phyloP scores from a whole-genome alignment of 805 yeast species.

The Yamadazyma sp. region DNA sequence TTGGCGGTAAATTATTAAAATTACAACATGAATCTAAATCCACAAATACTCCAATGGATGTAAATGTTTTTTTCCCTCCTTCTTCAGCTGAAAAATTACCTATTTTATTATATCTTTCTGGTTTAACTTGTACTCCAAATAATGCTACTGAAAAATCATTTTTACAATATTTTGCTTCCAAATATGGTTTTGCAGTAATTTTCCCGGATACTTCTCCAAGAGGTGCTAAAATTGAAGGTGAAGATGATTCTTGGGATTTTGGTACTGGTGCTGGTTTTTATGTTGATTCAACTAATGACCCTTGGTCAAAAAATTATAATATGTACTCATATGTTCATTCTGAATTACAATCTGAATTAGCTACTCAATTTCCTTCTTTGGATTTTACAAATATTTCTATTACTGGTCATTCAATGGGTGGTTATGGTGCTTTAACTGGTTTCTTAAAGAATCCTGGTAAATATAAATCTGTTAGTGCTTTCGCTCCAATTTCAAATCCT shows the following conservation, averaged over 20 bases:
- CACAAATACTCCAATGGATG: constrained; percentile 73
- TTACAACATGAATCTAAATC: constrained; percentile 66
- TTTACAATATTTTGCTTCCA: constrained; percentile 74
- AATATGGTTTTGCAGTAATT: constrained; percentile 81
- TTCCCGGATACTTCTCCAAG: constrained; percentile 98
- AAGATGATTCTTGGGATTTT: constrained; percentile 80
- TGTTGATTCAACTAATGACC: constrained; percentile 73
- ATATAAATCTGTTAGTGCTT: constrained; percentile 81
- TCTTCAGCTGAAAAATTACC: constrained; percentile 48
- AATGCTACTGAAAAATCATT: constrained; percentile 93
- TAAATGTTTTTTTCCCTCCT: constrained; percentile 76
- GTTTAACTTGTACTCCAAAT: constrained; percentile 90
- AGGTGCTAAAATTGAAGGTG: constrained; percentile 75
- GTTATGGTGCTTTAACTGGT: constrained; percentile 81
- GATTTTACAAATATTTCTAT: constrained; percentile 68
- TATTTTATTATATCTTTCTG: constrained; percentile 75
- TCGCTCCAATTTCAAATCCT: constrained; percentile 89
- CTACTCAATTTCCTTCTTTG: constrained; percentile 41
- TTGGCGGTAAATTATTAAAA: constrained; percentile 76
- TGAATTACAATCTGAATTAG: constrained; percentile 62
- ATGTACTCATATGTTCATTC: constrained; percentile 82
- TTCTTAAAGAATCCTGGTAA: constrained; percentile 64
- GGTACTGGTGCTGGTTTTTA: constrained; percentile 97
- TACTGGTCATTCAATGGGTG: constrained; percentile 99
- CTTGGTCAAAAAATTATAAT: constrained; percentile 69